Conservation (phyloP, 345 rosid genomes). For the Turnera subulata region DNA sequence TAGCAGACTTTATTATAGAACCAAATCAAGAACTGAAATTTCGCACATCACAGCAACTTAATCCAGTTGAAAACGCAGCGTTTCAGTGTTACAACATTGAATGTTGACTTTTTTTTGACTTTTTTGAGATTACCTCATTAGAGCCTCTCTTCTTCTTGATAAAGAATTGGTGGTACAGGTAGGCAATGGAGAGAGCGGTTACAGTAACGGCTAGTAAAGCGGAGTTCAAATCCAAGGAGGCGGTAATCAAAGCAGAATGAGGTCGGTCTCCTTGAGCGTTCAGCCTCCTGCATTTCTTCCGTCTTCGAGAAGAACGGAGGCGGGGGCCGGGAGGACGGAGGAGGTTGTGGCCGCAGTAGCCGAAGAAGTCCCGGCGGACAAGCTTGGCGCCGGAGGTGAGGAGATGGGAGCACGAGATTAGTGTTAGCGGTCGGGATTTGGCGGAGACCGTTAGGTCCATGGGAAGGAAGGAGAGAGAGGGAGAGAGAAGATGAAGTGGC, state of each 20-base stretch:
- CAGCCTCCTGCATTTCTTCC: constrained; percentile 22
- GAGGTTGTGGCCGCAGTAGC: constrained; percentile 38
- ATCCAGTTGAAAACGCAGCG: too few relatives aligned
- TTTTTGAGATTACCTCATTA: constrained; percentile 39
- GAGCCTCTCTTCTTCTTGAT: constrained; percentile 24
- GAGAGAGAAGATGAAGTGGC: constrained; percentile 13
- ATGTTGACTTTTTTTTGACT: too few relatives aligned
- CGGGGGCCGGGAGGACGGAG: constrained; percentile 37
- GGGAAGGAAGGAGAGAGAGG: constrained; percentile 6
- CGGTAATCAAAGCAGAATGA: constrained; percentile 38
- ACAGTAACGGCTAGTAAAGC: constrained; percentile 53
- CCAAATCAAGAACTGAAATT: too few relatives aligned
- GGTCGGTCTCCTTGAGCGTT: constrained; percentile 22
- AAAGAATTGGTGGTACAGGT: constrained; percentile 30
- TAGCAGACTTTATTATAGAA: background rate
- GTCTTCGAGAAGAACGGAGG: constrained; percentile 24
- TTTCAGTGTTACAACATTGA: too few relatives aligned
- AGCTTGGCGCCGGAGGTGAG: constrained; percentile 23
- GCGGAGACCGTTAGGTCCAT: constrained; percentile 52
- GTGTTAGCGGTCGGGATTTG: constrained; percentile 5
- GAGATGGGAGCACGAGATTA: constrained; percentile 25
- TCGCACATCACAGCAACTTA: too few relatives aligned
- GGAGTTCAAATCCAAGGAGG: constrained; percentile 46
- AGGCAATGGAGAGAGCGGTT: constrained; percentile 53
- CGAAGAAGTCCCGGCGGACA: constrained; percentile 47